Evolutionary conservation across 2,329 filamentous ascomycete genomes (phyloP).

Genomic region (Penicillium verrucosum): DNA sequence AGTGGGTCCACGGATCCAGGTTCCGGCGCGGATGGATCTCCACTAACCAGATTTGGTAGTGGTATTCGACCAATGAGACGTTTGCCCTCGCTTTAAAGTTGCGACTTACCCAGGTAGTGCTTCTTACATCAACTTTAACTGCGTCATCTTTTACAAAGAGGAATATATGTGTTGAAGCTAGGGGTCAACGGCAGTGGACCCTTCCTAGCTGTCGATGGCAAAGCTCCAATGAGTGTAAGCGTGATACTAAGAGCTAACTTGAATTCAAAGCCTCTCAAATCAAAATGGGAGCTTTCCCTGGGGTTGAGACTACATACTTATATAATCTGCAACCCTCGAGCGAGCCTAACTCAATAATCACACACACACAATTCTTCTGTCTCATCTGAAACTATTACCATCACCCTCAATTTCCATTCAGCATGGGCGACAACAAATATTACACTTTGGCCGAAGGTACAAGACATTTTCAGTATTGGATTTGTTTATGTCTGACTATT

Average conservation of each 20-base stretch:
- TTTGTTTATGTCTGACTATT: not conserved
- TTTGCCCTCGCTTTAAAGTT: not conserved
- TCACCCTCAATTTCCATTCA: not conserved
- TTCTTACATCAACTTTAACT: not conserved
- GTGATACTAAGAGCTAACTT: not conserved
- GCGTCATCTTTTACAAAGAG: not conserved
- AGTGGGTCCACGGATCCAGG: not conserved
- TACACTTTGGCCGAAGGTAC: constrained; percentile 14
- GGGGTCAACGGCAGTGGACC: not conserved
- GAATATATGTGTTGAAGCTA: not conserved
- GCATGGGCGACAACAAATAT: constrained; percentile 3
- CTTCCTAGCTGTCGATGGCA: not conserved
- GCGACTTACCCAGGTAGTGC: not conserved
- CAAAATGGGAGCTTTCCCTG: not conserved
- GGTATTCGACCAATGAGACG: not conserved
- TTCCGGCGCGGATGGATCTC: not conserved
- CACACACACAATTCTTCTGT: not conserved
- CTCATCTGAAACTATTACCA: not conserved
- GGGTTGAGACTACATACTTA: not conserved
- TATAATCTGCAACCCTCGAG: not conserved
- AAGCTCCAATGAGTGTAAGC: not conserved
- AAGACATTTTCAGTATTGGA: not conserved
- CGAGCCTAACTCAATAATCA: not conserved
- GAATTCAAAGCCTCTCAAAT: not conserved
- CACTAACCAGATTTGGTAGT: not conserved